These are phyloP conservation scores for Lachnellula suecica DNA, from an alignment of 2,329 filamentous ascomycete species.

Conservation along the genomic window DNA sequence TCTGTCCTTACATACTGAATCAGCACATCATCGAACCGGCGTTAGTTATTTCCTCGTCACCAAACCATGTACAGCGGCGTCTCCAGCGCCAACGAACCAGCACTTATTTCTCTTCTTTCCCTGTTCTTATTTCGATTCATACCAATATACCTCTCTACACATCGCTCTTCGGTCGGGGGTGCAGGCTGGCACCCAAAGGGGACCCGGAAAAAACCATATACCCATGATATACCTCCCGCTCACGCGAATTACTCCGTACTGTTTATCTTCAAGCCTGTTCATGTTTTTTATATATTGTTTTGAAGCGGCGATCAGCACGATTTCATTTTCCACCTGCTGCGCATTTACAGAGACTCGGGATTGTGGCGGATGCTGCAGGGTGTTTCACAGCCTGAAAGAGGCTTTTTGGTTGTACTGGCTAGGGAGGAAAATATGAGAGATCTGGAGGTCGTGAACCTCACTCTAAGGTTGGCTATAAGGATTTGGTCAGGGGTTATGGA, in stretches of 20 bases:
- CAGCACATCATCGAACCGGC: slow-evolving; percentile 15
- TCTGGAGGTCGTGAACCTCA: slow-evolving; percentile 1
- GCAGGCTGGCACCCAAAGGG: slow-evolving; percentile 22
- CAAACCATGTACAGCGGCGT: slow-evolving; percentile 14
- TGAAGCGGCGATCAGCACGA: neutral
- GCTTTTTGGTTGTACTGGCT: neutral
- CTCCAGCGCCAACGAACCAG: slow-evolving; percentile 8
- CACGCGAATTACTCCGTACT: slow-evolving; percentile 24
- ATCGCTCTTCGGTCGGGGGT: slow-evolving; percentile 20
- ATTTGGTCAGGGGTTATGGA: slow-evolving; percentile 3
- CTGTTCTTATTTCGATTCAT: slow-evolving; percentile 18
- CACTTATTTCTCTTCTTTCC: neutral
- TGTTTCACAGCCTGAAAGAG: neutral
- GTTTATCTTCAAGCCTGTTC: neutral
- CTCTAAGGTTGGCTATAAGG: too few species aligned
- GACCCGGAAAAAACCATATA: slow-evolving; percentile 25
- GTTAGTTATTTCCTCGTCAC: slow-evolving; percentile 12
- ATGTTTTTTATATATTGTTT: slow-evolving; percentile 1
- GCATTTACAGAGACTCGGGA: slow-evolving; percentile 8
- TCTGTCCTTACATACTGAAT: slow-evolving; percentile 18
- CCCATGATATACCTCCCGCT: slow-evolving; percentile 30
- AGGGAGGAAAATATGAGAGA: neutral
- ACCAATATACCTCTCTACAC: slow-evolving; percentile 17
- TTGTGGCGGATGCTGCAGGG: neutral
- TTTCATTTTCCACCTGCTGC: slow-evolving; percentile 1